These are phyloP conservation scores for Tremellales sp. DNA, from an alignment of 1,284 basidiomycete species.

Conservation along the genomic window DNA sequence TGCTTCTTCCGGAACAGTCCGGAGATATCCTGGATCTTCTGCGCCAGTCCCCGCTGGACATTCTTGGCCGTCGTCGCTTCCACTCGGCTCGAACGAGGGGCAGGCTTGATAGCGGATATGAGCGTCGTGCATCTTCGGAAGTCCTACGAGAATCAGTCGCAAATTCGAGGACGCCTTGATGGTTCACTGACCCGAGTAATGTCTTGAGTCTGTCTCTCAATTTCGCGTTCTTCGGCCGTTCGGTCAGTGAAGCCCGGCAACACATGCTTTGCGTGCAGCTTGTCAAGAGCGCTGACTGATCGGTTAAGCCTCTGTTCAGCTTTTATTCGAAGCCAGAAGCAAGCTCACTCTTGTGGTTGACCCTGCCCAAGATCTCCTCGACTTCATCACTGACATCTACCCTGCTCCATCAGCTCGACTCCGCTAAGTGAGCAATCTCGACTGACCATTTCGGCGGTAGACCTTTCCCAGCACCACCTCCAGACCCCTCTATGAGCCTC, in stretches of 20 bases:
- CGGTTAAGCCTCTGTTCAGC: neutral
- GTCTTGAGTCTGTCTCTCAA: constrained; percentile 76
- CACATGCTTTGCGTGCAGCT: constrained; percentile 90
- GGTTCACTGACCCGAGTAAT: constrained; percentile 67
- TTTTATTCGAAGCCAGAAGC: too few species aligned
- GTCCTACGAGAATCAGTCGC: constrained; percentile 57
- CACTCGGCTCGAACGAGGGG: constrained; percentile 50
- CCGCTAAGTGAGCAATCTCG: neutral
- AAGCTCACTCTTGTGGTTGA: constrained; percentile 70
- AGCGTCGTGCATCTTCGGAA: constrained; percentile 75
- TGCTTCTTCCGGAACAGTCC: constrained; percentile 96
- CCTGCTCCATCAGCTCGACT: constrained; percentile 54
- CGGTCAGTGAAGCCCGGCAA: constrained; percentile 96
- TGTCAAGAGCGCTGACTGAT: constrained; percentile 74
- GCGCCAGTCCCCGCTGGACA: constrained; percentile 92
- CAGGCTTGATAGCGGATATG: constrained; percentile 54
- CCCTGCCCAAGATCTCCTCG: constrained; percentile 66
- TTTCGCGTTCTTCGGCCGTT: constrained; percentile 86
- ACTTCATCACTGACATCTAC: constrained; percentile 87
- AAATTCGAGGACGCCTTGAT: neutral
- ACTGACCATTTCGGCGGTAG: constrained; percentile 67
- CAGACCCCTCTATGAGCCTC: constrained; percentile 58
- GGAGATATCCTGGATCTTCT: constrained; percentile 88
- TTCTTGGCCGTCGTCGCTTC: constrained; percentile 79
- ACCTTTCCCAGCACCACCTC: constrained; percentile 50